Conservation (phyloP, 129 eudicot species). For the Deinandra increscens region DNA sequence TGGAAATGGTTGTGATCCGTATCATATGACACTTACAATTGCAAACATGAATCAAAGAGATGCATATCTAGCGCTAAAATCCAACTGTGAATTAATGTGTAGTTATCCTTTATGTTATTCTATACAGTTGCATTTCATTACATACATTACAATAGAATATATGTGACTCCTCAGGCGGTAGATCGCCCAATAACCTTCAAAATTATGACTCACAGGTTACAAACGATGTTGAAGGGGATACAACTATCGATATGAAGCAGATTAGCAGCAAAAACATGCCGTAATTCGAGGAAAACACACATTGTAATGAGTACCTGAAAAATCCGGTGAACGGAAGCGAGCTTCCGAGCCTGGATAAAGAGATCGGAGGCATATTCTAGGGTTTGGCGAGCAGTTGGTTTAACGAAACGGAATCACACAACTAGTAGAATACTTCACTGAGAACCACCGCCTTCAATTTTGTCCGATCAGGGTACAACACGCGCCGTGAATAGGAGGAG, state of each 20-base stretch:
- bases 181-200: not conserved
- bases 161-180: not conserved
- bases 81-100: too few relatives aligned
- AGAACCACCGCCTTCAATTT: constrained; percentile 15
- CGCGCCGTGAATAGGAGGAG: not conserved
- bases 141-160: not conserved
- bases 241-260: not conserved
- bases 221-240: not conserved
- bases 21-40: too few relatives aligned
- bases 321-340: constrained; percentile 53
- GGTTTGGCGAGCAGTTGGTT: too few relatives aligned
- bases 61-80: too few relatives aligned
- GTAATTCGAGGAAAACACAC: not conserved
- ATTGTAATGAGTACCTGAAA: constrained; percentile 46
- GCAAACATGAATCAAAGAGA: too few relatives aligned
- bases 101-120: not conserved
- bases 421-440: not conserved
- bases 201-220: not conserved
- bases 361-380: constrained; percentile 38
- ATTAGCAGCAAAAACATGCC: not conserved
- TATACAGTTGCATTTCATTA: not conserved
- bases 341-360: constrained; percentile 36
- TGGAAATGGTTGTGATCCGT: too few relatives aligned
- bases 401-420: not conserved
- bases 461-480: not conserved